Evolutionary conservation across 805 yeast genomes (phyloP).

Genomic region (Candida ficus): DNA sequence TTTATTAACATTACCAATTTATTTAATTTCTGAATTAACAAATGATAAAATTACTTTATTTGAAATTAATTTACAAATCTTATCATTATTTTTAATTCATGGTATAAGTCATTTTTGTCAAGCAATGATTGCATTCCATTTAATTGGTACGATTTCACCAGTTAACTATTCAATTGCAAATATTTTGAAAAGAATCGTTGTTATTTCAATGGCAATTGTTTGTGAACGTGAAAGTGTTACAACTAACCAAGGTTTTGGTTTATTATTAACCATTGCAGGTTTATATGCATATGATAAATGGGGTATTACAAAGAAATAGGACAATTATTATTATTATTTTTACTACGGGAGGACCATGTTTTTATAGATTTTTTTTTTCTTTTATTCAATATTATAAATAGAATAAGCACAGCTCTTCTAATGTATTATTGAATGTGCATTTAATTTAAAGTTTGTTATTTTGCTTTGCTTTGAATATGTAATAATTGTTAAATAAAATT

Average conservation of each 20-base stretch:
- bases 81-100: conserved; percentile 46
- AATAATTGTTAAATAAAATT: too few species aligned
- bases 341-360: too few species aligned
- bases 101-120: conserved; percentile 69
- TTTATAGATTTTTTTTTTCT: too few species aligned
- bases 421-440: too few species aligned
- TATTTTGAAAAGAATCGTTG: conserved; percentile 67
- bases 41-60: conserved; percentile 23
- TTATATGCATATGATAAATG: conserved; percentile 69
- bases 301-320: conserved; percentile 36
- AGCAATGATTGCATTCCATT: conserved; percentile 69
- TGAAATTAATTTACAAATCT: conserved; percentile 26
- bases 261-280: conserved; percentile 53
- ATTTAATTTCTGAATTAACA: conserved; percentile 48
- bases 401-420: neutral
- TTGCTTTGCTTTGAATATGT: neutral
- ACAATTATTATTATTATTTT: too few species aligned
- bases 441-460: too few species aligned
- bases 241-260: conserved; percentile 46
- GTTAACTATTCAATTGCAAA: conserved; percentile 78
- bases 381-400: too few species aligned
- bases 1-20: conserved; percentile 59
- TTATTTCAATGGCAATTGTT: conserved; percentile 58
- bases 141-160: conserved; percentile 67
- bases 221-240: conserved; percentile 48